phyloP scores from a whole-genome alignment of 345 rosid species.

The Populus davidiana region DNA sequence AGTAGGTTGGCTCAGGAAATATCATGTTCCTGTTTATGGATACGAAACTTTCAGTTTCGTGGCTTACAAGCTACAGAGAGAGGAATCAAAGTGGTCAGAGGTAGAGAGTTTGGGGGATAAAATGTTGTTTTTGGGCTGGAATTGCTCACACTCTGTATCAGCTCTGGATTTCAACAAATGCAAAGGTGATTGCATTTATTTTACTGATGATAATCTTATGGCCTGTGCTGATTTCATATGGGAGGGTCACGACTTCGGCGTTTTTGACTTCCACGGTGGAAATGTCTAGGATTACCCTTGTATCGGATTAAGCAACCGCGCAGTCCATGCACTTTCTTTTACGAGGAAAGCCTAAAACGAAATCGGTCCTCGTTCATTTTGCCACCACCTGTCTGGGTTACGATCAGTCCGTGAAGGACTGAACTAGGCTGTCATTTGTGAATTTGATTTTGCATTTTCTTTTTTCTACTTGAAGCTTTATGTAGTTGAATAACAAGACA shows the following conservation, averaged over 20 bases:
- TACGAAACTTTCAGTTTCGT: constrained; percentile 1
- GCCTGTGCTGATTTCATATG: neutral
- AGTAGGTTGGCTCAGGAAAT: constrained; percentile 4
- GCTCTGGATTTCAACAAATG: neutral
- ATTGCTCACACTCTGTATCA: neutral
- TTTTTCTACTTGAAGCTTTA: no score
- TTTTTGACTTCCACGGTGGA: neutral
- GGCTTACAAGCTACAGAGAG: constrained; percentile 1
- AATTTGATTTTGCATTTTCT: neutral
- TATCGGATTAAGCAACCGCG: neutral
- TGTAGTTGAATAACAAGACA: no score
- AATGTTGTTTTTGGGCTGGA: constrained; percentile 6
- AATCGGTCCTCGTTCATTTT: neutral
- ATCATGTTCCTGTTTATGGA: neutral
- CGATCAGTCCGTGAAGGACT: neutral
- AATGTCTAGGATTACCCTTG: neutral
- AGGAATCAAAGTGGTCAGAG: neutral
- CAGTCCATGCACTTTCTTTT: neutral
- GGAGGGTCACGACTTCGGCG: constrained; percentile 10
- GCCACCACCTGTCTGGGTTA: constrained; percentile 13
- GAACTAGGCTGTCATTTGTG: neutral
- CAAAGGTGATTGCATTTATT: constrained; percentile 10
- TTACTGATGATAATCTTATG: constrained; percentile 1
- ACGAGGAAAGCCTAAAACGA: neutral
- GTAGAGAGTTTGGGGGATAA: neutral